Evolutionary conservation across 106 monocot species (phyloP), one percentile per base, ranked within the genome.

Genomic region (Dendrobium officinale): DNA sequence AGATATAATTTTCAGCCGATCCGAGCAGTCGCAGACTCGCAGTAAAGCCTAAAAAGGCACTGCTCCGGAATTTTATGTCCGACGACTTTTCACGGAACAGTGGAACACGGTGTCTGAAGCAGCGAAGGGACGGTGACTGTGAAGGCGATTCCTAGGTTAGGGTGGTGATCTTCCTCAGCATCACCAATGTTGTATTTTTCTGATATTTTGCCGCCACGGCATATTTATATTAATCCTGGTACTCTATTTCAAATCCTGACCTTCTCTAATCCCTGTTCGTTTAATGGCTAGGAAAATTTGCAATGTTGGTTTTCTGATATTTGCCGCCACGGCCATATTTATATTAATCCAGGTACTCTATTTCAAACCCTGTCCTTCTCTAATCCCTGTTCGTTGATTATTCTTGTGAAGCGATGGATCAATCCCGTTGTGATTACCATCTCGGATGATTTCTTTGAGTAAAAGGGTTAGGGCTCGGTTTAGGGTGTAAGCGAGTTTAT

Each of bases 201-300:
- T 72, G 26, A 72, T 72, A 5, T 1, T 1, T 72, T 37, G 72
- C 37, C 37, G 37, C 37, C 15, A 3, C 37, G 33, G 9, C 72
- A 33, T 72, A 6, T 72, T 72, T 72, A 29, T 72, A 72, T 72
- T 72, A 72, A 72, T 72, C 27, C 72, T 40, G 72, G 72, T 72
- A 37, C 27, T 31, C 37, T 26, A 22, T n/a, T 72, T 72, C 37
- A 3, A 37, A 13, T 37, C 37, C 13, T 26, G 26, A 0, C 26
- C 26, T 26, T 26, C 26, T 26, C 26, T 26, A 26, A 26, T 26
- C 26, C 24, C 7, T 66, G 64, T 66, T 66, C 1, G 6, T 24
- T 15, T n/a, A n/a, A n/a, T n/a, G n/a, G n/a, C n/a, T n/a, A n/a
- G n/a, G n/a, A n/a, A n/a, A n/a, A n/a, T 29, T 29, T 29, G 29